Evolutionary conservation across 1,139 yeast genomes (phyloP).

Genomic region (Yamadazyma spencermartinsiae): DNA sequence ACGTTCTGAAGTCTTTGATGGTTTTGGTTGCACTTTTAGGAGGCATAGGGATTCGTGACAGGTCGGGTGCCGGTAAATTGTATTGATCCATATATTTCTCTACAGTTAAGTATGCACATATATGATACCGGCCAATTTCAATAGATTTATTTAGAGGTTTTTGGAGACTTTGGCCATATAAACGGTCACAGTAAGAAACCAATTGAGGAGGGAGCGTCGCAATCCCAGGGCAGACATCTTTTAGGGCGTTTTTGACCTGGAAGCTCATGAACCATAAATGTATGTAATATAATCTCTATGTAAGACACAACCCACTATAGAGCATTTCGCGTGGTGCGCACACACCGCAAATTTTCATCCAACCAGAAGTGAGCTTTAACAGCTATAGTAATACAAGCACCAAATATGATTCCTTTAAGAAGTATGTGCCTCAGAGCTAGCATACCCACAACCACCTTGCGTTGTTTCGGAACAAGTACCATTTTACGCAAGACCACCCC

Average conservation of each 20-base stretch:
- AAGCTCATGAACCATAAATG: too few relatives aligned
- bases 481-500: conserved; percentile 18
- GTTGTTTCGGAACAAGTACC: conserved; percentile 23
- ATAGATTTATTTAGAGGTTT: conserved; percentile 49
- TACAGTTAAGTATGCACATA: conserved; percentile 63
- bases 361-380: background rate
- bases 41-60: conserved; percentile 58
- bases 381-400: background rate
- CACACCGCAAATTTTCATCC: background rate
- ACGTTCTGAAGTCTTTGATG: conserved; percentile 46
- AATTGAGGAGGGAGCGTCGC: conserved; percentile 49
- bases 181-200: conserved; percentile 46
- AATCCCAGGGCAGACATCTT: conserved; percentile 52
- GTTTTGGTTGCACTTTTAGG: conserved; percentile 44
- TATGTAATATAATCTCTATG: too few relatives aligned
- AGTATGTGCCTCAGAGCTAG: background rate
- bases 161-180: conserved; percentile 53
- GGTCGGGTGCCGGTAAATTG: conserved; percentile 47
- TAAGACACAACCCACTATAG: background rate
- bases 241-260: conserved; percentile 34
- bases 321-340: too few relatives aligned
- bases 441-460: conserved; percentile 9
- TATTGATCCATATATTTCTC: conserved; percentile 47
- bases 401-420: background rate
- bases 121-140: conserved; percentile 64